Base-by-base conservation (phyloP, 371 early-diverging fungal genomes). In the Paraphysoderma sedebokerense region DNA sequence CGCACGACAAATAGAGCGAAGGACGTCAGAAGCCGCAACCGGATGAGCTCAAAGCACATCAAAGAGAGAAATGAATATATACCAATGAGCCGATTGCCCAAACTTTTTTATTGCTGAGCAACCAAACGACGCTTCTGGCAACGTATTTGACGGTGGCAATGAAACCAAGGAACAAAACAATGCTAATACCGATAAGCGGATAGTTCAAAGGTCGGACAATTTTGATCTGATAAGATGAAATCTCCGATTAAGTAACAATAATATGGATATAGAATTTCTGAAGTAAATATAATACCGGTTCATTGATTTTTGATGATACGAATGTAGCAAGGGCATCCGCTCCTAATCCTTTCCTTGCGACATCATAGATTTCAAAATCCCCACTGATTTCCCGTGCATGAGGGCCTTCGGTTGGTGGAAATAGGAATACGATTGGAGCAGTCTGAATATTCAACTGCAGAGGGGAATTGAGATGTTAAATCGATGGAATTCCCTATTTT, bases 401-500 rank as follows among this genome's bases (percentile, higher is more conserved):
- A 5, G 67, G 63, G 3, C 74, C 74, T 46, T 76, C 75, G 30
- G 78, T 68, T 20, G 84, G 74, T 15, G 82, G 84, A 56, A 76
- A 86, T 49, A 74, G 76, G 12, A 76, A 62, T 1, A 82, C 72
- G 34, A 73, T 70, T 19, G 87, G 87, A 6, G 80, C 87, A 19
- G 70, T 68, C 51, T 70, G 60, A 20, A 82, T 47, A 40, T 66
- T 52, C 42, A 72, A 63, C 76, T 77, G 23, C 23, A 9, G 2
- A 28, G 32, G 32, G 12, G 29, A 11, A 31, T 17, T 12, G 28
- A 6, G 12, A 24, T 48, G 6, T 20, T 47, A 13, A 41, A 23
- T 28, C 29, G 22, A 44, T 29, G 37, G 2, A 12, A 30, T 13
- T 47, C 5, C n/a, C 20, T 28, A 17, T 28, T 12, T 24, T 31